Conservation (phyloP, 441 rosid genomes). For the Codiaeum variegatum region DNA sequence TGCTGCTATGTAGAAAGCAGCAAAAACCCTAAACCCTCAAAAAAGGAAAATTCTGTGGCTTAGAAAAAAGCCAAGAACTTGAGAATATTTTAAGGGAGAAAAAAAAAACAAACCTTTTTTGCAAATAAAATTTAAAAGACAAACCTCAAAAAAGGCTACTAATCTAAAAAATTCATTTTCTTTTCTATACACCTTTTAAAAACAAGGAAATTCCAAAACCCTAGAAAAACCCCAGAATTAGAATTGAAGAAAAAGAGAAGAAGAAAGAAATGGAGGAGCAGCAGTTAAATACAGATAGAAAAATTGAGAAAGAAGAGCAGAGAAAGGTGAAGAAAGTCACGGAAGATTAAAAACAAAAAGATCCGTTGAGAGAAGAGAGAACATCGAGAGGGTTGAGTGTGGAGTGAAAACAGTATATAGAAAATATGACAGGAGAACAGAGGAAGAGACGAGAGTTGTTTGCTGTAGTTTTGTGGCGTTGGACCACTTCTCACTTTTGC, state of each 20-base stretch:
- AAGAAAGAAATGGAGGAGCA: conserved; percentile 3
- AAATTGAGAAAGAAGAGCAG: neutral
- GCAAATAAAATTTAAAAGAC: conserved; percentile 1
- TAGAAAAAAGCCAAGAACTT: conserved; percentile 26
- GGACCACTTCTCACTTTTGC: neutral
- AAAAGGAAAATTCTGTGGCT: conserved; percentile 10
- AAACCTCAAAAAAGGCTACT: neutral
- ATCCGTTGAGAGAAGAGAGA: conserved; percentile 26
- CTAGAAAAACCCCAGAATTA: conserved; percentile 25
- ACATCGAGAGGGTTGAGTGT: neutral
- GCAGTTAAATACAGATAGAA: neutral
- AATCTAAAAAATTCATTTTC: neutral
- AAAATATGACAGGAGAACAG: conserved; percentile 20
- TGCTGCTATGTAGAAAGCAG: conserved; percentile 2
- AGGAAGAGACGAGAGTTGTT: conserved; percentile 26
- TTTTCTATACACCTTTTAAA: neutral
- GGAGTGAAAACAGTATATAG: neutral
- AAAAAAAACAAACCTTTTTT: neutral
- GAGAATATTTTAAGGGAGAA: conserved; percentile 16
- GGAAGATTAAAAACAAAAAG: conserved; percentile 25
- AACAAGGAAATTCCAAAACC: conserved; percentile 25
- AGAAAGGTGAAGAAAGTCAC: conserved; percentile 12
- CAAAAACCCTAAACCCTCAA: conserved; percentile 47
- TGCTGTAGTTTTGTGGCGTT: neutral
- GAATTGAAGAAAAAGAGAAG: neutral